Percentiles rank a stretch among this genome's conserved stretches.
phyloP scores from a whole-genome alignment of 2,329 filamentous ascomycete species.

The Piedraia hortae region DNA sequence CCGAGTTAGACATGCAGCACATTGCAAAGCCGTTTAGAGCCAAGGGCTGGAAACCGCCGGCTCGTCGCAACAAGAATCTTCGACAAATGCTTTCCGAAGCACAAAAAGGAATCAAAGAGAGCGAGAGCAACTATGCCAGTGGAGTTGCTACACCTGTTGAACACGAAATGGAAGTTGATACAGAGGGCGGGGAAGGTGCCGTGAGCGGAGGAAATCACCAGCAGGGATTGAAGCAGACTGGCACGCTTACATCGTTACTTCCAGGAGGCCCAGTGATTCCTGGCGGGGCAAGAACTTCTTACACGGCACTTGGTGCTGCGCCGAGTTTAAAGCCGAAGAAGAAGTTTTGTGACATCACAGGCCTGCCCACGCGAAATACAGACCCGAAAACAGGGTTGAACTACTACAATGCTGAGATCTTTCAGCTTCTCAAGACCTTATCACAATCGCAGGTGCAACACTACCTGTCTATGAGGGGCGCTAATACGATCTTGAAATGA shows the following conservation, averaged over 20 bases:
- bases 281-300: conserved; percentile 42
- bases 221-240: background rate
- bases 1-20: conserved; percentile 71
- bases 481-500: conserved; percentile 82
- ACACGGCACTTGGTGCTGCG: conserved; percentile 88
- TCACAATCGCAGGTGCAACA: conserved; percentile 63
- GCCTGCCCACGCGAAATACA: conserved; percentile 66
- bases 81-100: conserved; percentile 87
- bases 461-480: conserved; percentile 69
- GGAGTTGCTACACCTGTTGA: conserved; percentile 39
- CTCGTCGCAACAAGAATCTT: conserved; percentile 95
- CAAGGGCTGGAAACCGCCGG: conserved; percentile 66
- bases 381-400: conserved; percentile 85
- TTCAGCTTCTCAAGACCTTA: conserved; percentile 51
- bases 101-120: conserved; percentile 69
- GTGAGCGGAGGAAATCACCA: background rate
- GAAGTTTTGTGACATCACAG: conserved; percentile 90
- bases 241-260: background rate
- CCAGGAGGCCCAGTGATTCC: too few relatives aligned
- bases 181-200: conserved; percentile 6
- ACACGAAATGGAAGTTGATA: conserved; percentile 42
- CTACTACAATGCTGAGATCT: conserved; percentile 84
- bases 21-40: conserved; percentile 78
- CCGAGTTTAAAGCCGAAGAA: conserved; percentile 55
- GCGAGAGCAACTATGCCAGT: conserved; percentile 44